Evolutionary conservation across 2,329 filamentous ascomycete genomes (phyloP), one percentile per base, ranked within the genome.

Genomic region (Chalaropsis thielavioides): DNA sequence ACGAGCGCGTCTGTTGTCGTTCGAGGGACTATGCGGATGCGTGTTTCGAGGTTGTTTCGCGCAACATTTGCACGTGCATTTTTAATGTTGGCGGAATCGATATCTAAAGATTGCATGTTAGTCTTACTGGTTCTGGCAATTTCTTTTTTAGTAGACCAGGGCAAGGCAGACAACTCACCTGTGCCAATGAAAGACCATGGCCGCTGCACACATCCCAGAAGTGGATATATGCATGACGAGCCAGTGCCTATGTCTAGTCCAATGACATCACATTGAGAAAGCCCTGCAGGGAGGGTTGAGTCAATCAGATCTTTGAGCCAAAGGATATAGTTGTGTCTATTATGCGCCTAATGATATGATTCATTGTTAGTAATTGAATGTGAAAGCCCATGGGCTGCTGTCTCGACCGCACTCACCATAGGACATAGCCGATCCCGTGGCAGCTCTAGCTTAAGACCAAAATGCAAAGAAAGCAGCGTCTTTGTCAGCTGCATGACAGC

Each of bases 161-260:
- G n/a, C 7, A 31, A 35, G 60, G 17, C 13, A 7, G 13, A 1
- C 17, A 19, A 40, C 68, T 22, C 67, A 79, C 78, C 76, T 5
- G 87, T 90, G 0, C 83, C 88, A 40, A 86, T 73, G 69, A 92
- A 91, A 1, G 75, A 79, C 92, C 92, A 97, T 2, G 82, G 79
- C 0, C 89, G 81, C 67, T 87, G 82, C 0, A 79, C 74, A 69
- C 88, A 89, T 22, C 86, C 90, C 0, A 99, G 80, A 1, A 97
- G 81, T 1, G 92, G 88, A 72, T 97, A 99, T 70, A 99, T 95
- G 70, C 87, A 87, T 69, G 90, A 95, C 17, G 92, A 89, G 1
- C 94, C 94, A 0, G 91, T 95, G 49, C 94, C 94, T 68, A 96
- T 87, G 69, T 96, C 92, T 1, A 96, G 75, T 0, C 92, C 92